These are phyloP conservation scores for Mortierella sp. DNA, from an alignment of 371 early-diverging fungal genomes.

Conservation along the genomic window DNA sequence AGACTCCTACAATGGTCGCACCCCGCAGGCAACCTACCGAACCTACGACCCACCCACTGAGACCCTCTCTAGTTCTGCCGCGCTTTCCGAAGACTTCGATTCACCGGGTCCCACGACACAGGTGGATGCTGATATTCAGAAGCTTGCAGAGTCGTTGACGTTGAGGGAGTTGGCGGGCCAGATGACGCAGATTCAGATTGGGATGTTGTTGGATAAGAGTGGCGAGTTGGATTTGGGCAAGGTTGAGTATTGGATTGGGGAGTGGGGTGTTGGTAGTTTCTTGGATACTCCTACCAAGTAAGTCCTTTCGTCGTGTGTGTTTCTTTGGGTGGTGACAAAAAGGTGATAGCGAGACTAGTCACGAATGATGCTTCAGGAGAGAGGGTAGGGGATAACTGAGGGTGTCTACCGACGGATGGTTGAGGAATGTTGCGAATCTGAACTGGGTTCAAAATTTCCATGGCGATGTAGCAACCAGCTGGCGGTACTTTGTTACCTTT, in stretches of 20 bases:
- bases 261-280: conserved; percentile 58
- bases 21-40: conserved; percentile 20
- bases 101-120: conserved; percentile 4
- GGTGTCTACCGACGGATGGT: background rate
- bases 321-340: background rate
- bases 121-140: conserved; percentile 29
- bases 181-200: conserved; percentile 75
- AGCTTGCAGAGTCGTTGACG: conserved; percentile 65
- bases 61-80: background rate
- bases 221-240: conserved; percentile 55
- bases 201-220: conserved; percentile 49
- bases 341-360: too few species aligned
- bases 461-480: background rate
- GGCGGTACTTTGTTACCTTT: background rate
- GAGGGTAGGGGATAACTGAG: too few species aligned
- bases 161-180: conserved; percentile 76
- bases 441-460: background rate
- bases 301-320: conserved; percentile 5
- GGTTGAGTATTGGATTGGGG: conserved; percentile 62
- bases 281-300: conserved; percentile 55
- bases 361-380: too few species aligned
- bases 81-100: background rate
- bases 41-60: background rate
- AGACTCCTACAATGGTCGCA: conserved; percentile 22
- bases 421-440: background rate